phyloP scores from a whole-genome alignment of 345 rosid species.

The Atalantia buxifolia region DNA sequence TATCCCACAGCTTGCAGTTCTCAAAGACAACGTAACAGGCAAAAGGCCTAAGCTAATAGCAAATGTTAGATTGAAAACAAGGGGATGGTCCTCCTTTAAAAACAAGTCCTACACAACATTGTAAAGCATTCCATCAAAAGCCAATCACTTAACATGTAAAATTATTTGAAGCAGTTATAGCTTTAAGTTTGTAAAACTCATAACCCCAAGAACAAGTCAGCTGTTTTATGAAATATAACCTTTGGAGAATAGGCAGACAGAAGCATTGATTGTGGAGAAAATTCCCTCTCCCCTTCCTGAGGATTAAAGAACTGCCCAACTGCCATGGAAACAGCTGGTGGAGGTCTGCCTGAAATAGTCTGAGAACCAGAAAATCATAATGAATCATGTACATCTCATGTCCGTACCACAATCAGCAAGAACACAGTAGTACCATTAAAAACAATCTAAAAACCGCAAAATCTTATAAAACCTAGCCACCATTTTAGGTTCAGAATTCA shows the following conservation, averaged over 20 bases:
- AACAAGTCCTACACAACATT: slow-evolving; percentile 57
- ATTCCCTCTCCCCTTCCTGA: slow-evolving; percentile 59
- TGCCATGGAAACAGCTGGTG: slow-evolving; percentile 98
- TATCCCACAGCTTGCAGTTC: slow-evolving; percentile 87
- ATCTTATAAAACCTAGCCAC: neutral
- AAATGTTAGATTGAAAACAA: slow-evolving; percentile 75
- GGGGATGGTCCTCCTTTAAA: slow-evolving; percentile 90
- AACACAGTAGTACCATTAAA: slow-evolving; percentile 1
- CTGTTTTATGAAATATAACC: slow-evolving; percentile 43
- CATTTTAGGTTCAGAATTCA: neutral
- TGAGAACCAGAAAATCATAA: slow-evolving; percentile 43
- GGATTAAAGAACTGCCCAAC: slow-evolving; percentile 98
- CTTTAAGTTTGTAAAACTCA: neutral
- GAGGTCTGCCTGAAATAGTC: slow-evolving; percentile 93
- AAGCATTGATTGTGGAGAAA: slow-evolving; percentile 66
- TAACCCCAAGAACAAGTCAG: slow-evolving; percentile 14
- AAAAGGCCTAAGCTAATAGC: slow-evolving; percentile 82
- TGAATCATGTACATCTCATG: slow-evolving; percentile 18
- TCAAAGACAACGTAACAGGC: slow-evolving; percentile 69
- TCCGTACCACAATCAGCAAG: slow-evolving; percentile 10
- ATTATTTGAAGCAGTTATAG: slow-evolving; percentile 13
- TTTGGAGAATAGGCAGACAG: slow-evolving; percentile 60
- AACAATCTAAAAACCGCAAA: slow-evolving; percentile 2
- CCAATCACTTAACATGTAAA: slow-evolving; percentile 17
- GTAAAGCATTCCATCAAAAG: slow-evolving; percentile 17